Evolutionary conservation across 331 rosid genomes (phyloP).

Genomic region (Acacia pycnantha): DNA sequence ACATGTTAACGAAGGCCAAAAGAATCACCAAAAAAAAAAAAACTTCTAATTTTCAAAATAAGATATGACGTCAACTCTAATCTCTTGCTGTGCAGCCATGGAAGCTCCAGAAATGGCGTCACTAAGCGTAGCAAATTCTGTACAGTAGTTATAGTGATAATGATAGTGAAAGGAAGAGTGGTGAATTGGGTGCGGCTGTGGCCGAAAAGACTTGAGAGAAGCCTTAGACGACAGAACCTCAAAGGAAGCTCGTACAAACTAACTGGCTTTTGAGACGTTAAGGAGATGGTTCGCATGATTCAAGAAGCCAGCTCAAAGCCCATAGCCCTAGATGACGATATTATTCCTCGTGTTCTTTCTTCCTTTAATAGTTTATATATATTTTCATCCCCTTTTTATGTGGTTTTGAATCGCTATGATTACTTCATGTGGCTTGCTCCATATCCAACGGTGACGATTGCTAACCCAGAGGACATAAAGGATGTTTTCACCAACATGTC

Average conservation of each 20-base stretch:
- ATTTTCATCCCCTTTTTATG: no score
- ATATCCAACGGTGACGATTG: constrained; percentile 25
- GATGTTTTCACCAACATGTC: constrained; percentile 2
- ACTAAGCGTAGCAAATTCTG: background rate
- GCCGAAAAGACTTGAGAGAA: constrained; percentile 30
- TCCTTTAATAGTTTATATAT: no score
- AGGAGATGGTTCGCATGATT: background rate
- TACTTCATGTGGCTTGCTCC: constrained; percentile 42
- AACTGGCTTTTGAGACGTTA: background rate
- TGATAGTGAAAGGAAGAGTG: background rate
- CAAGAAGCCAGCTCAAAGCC: constrained; percentile 34
- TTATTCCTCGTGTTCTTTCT: constrained; percentile 4
- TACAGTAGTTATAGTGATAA: background rate
- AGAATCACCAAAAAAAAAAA: no score
- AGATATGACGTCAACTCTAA: background rate
- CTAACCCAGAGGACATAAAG: constrained; percentile 38
- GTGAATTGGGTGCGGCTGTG: constrained; percentile 28
- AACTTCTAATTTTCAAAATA: no score
- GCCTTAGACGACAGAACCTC: constrained; percentile 27
- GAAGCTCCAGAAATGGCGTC: background rate
- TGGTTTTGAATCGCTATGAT: constrained; percentile 12
- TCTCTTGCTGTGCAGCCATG: background rate
- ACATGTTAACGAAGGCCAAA: background rate
- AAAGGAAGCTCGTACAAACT: constrained; percentile 25
- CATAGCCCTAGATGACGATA: constrained; percentile 22